Evolutionary conservation across 1,139 yeast genomes (phyloP), one percentile per base, ranked within the genome.

Genomic region (Candida tropicalis): DNA sequence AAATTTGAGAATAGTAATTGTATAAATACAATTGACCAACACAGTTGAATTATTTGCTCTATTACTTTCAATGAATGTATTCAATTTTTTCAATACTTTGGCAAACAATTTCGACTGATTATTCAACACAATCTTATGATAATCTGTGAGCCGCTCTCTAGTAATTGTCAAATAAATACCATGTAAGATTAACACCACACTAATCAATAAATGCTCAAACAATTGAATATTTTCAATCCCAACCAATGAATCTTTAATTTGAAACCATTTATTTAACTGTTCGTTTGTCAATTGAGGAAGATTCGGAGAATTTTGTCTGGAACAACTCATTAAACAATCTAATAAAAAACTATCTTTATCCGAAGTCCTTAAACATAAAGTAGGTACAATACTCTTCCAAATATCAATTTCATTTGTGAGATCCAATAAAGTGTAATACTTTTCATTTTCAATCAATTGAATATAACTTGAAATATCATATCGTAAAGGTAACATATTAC

Each of bases 321-420:
- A 61, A 48, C 74, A 68, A 42, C 57, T 59, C 23, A 70, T 46
- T 16, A 71, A 51, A 46, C 75, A 66, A 33, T 62, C 55, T 4
- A 68, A 49, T 31, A 70, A 55, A 40, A 70, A 66, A 11, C 55
- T 23, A 52, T 48, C 46, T 4, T 42, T 36, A 1, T 41, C 39
- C 5, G 43, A 39, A 10, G 37, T 13, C n/a, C 45, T 17, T 11
- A 68, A 45, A 46, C 75, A 69, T 45, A 66, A 66, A 18, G 55
- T 51, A 1, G 77, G 76, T 3, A 73, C 53, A n/a, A 66, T 50
- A 33, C 61, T 57, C 45, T 68, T 67, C 77, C 77, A 73, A n/a
- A 71, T 56, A 38, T 55, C 50, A 37, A 68, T 46, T 18, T 68
- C 77, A 43, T 72, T 72, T 44, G 70, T 67, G 22, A 70, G 51